phyloP scores from a whole-genome alignment of 1,284 basidiomycete species.

The Cerioporus squamosus region DNA sequence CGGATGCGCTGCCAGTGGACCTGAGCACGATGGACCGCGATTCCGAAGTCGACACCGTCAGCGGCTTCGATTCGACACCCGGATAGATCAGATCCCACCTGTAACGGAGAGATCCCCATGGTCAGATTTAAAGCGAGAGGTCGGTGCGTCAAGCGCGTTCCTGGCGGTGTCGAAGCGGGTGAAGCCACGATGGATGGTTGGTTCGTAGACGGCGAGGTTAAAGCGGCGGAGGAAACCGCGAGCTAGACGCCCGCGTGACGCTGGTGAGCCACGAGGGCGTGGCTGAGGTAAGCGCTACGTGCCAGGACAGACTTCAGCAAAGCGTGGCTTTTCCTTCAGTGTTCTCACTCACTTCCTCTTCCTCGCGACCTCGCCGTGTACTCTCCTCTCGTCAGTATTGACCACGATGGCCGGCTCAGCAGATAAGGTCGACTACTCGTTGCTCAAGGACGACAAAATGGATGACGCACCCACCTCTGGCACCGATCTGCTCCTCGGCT shows the following conservation, averaged over 20 bases:
- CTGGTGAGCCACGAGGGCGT: not conserved
- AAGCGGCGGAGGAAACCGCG: not conserved
- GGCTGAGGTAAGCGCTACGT: not conserved
- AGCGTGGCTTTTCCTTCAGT: slow-evolving; percentile 12
- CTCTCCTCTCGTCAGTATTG: not conserved
- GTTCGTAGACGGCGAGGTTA: not conserved
- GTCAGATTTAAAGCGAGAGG: not conserved
- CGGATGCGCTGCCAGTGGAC: too few species aligned
- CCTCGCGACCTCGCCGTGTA: not conserved
- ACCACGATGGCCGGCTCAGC: slow-evolving; percentile 18
- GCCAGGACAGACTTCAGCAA: slow-evolving; percentile 12
- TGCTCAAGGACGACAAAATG: slow-evolving; percentile 42
- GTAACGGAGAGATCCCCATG: too few species aligned
- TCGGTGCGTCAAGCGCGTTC: not conserved
- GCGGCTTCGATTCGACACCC: too few species aligned
- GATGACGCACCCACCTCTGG: slow-evolving; percentile 59
- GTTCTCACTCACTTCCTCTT: slow-evolving; percentile 20
- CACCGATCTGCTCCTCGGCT: slow-evolving; percentile 80
- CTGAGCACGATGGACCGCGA: too few species aligned
- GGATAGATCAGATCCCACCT: too few species aligned
- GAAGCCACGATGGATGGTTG: not conserved
- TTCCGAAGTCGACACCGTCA: too few species aligned
- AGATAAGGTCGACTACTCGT: slow-evolving; percentile 9
- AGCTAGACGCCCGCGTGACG: not conserved
- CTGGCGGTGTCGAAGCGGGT: not conserved